phyloP scores from a whole-genome alignment of 805 yeast genomes.

The Schwanniomyces pseudopolymorphus region DNA sequence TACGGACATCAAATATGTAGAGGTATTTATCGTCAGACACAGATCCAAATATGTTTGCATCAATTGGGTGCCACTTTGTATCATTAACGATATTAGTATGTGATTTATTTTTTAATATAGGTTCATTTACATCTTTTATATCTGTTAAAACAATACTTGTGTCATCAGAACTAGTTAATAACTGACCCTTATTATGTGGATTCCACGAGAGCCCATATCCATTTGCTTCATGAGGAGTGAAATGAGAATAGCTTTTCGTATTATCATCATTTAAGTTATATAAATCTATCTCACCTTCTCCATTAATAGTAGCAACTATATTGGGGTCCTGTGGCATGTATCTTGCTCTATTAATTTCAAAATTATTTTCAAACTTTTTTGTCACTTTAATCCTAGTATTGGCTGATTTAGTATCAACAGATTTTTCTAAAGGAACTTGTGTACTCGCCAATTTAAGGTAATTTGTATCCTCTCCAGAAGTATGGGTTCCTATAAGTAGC shows the following conservation, averaged over 20 bases:
- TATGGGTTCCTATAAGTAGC: conserved; percentile 68
- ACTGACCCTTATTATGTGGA: conserved; percentile 42
- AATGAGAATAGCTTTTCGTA: conserved; percentile 25
- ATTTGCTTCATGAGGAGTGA: conserved; percentile 59
- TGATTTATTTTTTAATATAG: conserved; percentile 14
- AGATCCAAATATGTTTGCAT: conserved; percentile 57
- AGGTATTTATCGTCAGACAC: conserved; percentile 70
- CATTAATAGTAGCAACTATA: conserved; percentile 65
- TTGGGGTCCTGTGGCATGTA: conserved; percentile 61
- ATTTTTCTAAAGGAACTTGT: conserved; percentile 44
- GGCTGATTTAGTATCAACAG: conserved; percentile 23
- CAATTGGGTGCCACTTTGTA: conserved; percentile 65
- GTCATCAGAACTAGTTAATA: conserved; percentile 69
- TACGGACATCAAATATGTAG: conserved; percentile 54
- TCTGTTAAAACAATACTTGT: conserved; percentile 63
- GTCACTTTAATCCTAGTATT: conserved; percentile 59
- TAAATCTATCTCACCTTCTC: conserved; percentile 58
- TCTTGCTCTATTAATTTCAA: conserved; percentile 75
- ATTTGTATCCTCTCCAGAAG: conserved; percentile 66
- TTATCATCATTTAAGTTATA: conserved; percentile 39
- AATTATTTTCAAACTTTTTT: conserved; percentile 57
- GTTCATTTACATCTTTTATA: conserved; percentile 15
- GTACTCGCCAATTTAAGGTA: conserved; percentile 66
- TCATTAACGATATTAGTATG: conserved; percentile 72
- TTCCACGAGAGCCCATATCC: conserved; percentile 80